Percentiles rank a stretch among this genome's conserved stretches.
phyloP scores from a whole-genome alignment of 345 rosid species.

The Lepidium didymum region DNA sequence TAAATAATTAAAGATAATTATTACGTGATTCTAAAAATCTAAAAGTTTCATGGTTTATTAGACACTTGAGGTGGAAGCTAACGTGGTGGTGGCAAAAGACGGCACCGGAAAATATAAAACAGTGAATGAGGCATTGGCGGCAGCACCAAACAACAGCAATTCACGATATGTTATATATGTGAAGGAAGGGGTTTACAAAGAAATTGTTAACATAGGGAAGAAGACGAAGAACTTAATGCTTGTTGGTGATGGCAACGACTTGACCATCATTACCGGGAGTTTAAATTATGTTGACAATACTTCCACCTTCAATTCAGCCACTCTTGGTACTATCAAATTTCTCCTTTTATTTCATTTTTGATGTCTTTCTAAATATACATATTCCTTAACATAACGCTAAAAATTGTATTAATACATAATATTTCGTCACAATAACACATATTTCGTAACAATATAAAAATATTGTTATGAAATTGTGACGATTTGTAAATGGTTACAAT shows the following conservation, averaged over 20 bases:
- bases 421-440: too few species aligned
- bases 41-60: neutral
- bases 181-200: conserved; percentile 66
- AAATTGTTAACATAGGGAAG: conserved; percentile 58
- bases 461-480: too few species aligned
- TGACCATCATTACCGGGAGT: conserved; percentile 55
- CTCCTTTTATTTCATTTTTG: neutral
- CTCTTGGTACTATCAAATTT: conserved; percentile 46
- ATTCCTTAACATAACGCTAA: neutral
- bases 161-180: conserved; percentile 59
- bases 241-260: conserved; percentile 65
- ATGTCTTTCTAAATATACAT: neutral
- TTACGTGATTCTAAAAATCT: neutral
- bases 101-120: conserved; percentile 76
- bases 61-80: conserved; percentile 31
- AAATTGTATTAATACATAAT: too few species aligned
- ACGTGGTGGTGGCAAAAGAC: conserved; percentile 67
- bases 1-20: too few species aligned
- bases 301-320: conserved; percentile 70
- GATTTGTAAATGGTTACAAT: too few species aligned
- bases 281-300: conserved; percentile 48
- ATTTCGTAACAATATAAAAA: too few species aligned
- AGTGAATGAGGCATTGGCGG: conserved; percentile 52
- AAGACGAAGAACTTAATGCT: conserved; percentile 65
- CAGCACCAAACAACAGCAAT: conserved; percentile 50